Percentiles rank a stretch among this genome's conserved stretches.
These are phyloP conservation scores for Coleophoma eucalyptorum DNA, from an alignment of 2,329 filamentous ascomycete species.

Conservation along the genomic window DNA sequence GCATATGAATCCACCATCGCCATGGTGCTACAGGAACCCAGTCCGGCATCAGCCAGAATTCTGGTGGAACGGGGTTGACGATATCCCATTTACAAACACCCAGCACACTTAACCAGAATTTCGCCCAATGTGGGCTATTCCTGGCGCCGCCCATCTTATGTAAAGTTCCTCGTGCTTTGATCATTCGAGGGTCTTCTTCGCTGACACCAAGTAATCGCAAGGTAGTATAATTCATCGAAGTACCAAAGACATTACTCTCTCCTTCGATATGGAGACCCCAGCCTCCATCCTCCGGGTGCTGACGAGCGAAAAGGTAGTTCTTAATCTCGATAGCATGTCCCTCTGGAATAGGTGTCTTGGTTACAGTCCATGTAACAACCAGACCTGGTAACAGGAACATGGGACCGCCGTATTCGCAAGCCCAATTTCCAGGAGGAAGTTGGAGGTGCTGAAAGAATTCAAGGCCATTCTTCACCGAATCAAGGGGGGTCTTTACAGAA, in stretches of 20 bases:
- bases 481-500: conserved; percentile 66
- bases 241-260: conserved; percentile 89
- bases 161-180: conserved; percentile 76
- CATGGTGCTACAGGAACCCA: conserved; percentile 88
- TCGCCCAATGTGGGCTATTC: conserved; percentile 90
- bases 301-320: conserved; percentile 84
- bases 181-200: conserved; percentile 79
- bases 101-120: conserved; percentile 87
- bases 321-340: conserved; percentile 84
- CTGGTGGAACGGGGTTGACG: conserved; percentile 90
- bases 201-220: conserved; percentile 79
- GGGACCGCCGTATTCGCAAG: conserved; percentile 93
- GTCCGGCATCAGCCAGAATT: conserved; percentile 89
- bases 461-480: conserved; percentile 78
- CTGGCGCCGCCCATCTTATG: conserved; percentile 84
- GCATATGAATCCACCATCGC: conserved; percentile 98
- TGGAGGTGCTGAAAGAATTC: conserved; percentile 88
- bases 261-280: conserved; percentile 97
- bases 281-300: conserved; percentile 84
- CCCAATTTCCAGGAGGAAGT: conserved; percentile 88
- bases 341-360: conserved; percentile 78
- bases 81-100: conserved; percentile 86
- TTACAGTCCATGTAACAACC: conserved; percentile 83
- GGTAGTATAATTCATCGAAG: conserved; percentile 78
- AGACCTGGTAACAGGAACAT: conserved; percentile 92